These are phyloP conservation scores for Ogataea trehalophila DNA, from an alignment of 805 yeast genomes.

Conservation along the genomic window DNA sequence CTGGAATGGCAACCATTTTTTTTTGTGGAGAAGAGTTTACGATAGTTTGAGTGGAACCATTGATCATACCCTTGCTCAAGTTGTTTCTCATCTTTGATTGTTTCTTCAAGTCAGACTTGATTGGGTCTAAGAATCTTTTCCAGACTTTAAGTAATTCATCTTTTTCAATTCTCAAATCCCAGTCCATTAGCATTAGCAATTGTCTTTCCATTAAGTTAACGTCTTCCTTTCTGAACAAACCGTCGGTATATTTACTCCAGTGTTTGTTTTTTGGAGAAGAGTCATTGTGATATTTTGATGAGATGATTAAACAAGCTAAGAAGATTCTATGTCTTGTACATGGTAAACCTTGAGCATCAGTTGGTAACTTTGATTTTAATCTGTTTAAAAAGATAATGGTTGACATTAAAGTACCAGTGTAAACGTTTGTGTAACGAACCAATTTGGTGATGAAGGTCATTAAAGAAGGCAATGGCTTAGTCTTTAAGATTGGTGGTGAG, in stretches of 20 bases:
- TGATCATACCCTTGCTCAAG: constrained; percentile 24
- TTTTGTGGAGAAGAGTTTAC: constrained; percentile 4
- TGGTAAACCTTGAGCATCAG: constrained; percentile 70
- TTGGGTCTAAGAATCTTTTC: constrained; percentile 46
- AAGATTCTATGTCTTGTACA: constrained; percentile 78
- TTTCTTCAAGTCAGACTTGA: constrained; percentile 34
- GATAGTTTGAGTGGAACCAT: constrained; percentile 28
- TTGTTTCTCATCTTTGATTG: constrained; percentile 28
- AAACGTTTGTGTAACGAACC: constrained; percentile 73
- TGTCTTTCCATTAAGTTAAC: constrained; percentile 80
- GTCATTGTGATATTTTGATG: constrained; percentile 74
- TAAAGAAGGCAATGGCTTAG: constrained; percentile 56
- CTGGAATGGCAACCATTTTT: background rate
- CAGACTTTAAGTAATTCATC: constrained; percentile 39
- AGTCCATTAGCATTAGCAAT: constrained; percentile 58
- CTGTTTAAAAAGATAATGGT: constrained; percentile 65
- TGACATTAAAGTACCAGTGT: constrained; percentile 72
- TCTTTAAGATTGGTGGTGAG: constrained; percentile 28
- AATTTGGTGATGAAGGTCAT: constrained; percentile 69
- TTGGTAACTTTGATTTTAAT: constrained; percentile 56
- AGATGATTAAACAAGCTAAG: constrained; percentile 66
- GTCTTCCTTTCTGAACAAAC: constrained; percentile 61
- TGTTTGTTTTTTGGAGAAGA: constrained; percentile 72
- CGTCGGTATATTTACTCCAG: constrained; percentile 78
- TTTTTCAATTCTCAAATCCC: constrained; percentile 55